Base-by-base conservation (phyloP, 768 basidiomycete species). In the Mycena maculata region DNA sequence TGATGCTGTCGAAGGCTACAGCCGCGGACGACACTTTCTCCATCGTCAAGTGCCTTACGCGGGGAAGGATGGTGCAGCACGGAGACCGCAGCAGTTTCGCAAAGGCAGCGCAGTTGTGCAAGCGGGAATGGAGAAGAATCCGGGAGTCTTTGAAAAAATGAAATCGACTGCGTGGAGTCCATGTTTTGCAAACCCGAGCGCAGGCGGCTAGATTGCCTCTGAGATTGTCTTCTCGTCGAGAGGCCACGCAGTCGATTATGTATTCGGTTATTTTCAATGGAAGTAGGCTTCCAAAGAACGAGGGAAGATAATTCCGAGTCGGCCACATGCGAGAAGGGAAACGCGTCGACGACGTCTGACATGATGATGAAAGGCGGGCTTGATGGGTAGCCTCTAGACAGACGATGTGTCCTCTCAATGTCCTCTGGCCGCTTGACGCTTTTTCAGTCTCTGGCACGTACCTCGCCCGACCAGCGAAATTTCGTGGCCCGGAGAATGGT, bases 241-340 rank as follows among this genome's bases (percentile, higher is more conserved):
- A 28, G 10, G 61, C 61, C 20, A 55, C 53, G n/a, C 10, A 22
- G 53, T 63, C 61, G 25, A 63, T 55, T 38, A 63, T 63, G 8
- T 25, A 33, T 42, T 63, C 45, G 12, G 36, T 38, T 16, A 63
- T 15, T 25, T 63, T 53, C 20, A 38, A 6, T 2, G 61, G 52
- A 6, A 62, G 52, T n/a, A n/a, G n/a, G n/a, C n/a, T n/a, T n/a
- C n/a, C n/a, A n/a, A n/a, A n/a, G n/a, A n/a, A n/a, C n/a, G n/a
- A 33, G 30, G 16, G 16, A 20, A 20, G 18, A 59, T 38, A 18
- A 22, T 12, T 15, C 20, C 41, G 20, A 15, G 12, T 9, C 9
- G 9, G 36, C 16, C 36, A 38, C 36, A 38, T 38, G 36, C 10
- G 36, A 38, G 16, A 38, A 38, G 9, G 36, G n/a, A 25, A 47